phyloP scores from a whole-genome alignment of 305 asterid genomes.

The Solanum hybrid region DNA sequence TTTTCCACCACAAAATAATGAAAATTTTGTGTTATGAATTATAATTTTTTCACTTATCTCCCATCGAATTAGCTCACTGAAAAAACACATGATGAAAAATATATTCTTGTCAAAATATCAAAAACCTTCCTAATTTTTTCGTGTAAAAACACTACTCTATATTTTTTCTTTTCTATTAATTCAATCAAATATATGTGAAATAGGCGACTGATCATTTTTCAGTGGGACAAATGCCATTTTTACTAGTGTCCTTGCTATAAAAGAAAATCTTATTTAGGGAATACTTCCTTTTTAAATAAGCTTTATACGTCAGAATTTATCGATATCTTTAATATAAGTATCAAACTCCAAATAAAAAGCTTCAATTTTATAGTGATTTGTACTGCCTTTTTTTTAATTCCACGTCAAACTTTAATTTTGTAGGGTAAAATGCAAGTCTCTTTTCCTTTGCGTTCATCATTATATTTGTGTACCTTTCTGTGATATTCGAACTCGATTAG shows the following conservation, averaged over 20 bases:
- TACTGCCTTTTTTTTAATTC: neutral
- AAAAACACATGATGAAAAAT: too few species aligned
- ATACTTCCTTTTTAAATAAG: too few species aligned
- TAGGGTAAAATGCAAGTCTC: conserved; percentile 32
- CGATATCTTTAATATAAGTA: neutral
- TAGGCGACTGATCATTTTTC: neutral
- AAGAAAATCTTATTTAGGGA: too few species aligned
- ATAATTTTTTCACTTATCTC: too few species aligned
- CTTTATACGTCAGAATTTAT: neutral
- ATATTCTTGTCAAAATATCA: neutral
- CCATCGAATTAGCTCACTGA: too few species aligned
- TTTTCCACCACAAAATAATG: too few species aligned
- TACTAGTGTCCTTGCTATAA: neutral
- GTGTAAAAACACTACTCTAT: neutral
- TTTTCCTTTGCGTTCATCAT: conserved; percentile 33
- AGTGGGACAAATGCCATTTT: neutral
- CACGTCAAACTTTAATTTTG: conserved; percentile 17
- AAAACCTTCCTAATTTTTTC: too few species aligned
- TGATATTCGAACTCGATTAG: conserved; percentile 18
- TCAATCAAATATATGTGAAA: too few species aligned
- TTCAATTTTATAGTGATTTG: neutral
- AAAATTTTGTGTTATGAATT: neutral
- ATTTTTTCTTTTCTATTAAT: too few species aligned
- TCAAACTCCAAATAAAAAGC: accelerated
- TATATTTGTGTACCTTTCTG: conserved; percentile 24